These are phyloP conservation scores for Conticribra guillardii DNA, from an alignment of 108 stramenopile species.

Conservation along the genomic window DNA sequence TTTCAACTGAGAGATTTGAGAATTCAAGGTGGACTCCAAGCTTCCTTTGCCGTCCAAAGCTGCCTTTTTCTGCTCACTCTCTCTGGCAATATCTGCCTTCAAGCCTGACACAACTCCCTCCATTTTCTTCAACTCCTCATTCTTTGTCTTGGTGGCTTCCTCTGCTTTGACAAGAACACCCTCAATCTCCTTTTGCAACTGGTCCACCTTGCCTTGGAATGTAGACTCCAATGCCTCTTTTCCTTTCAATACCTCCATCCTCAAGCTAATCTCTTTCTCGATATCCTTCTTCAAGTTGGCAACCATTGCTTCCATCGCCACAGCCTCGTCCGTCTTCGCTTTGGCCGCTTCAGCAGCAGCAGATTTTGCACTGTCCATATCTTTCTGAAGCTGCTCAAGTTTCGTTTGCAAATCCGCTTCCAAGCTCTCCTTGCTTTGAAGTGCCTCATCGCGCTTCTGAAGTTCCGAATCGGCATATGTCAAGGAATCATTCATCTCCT, in stretches of 20 bases:
- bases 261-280: conserved; percentile 19
- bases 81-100: neutral
- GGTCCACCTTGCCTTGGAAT: conserved; percentile 4
- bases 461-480: conserved; percentile 31
- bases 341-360: conserved; percentile 7
- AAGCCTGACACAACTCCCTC: conserved; percentile 10
- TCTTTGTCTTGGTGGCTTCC: conserved; percentile 13
- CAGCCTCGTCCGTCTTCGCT: conserved; percentile 19
- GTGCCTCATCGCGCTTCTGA: conserved; percentile 17
- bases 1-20: conserved; percentile 22
- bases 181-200: conserved; percentile 11
- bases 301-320: conserved; percentile 7
- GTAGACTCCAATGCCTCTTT: conserved; percentile 18
- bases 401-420: conserved; percentile 31
- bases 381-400: conserved; percentile 12
- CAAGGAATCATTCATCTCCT: conserved; percentile 39
- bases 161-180: conserved; percentile 6
- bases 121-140: conserved; percentile 16
- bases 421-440: conserved; percentile 34
- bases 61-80: neutral
- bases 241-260: conserved; percentile 28
- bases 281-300: conserved; percentile 23
- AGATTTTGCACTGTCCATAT: conserved; percentile 19
- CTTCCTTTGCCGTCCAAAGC: conserved; percentile 1
- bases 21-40: conserved; percentile 1